Conservation (phyloP, 441 rosid genomes). For the Corymbia citriodora region DNA sequence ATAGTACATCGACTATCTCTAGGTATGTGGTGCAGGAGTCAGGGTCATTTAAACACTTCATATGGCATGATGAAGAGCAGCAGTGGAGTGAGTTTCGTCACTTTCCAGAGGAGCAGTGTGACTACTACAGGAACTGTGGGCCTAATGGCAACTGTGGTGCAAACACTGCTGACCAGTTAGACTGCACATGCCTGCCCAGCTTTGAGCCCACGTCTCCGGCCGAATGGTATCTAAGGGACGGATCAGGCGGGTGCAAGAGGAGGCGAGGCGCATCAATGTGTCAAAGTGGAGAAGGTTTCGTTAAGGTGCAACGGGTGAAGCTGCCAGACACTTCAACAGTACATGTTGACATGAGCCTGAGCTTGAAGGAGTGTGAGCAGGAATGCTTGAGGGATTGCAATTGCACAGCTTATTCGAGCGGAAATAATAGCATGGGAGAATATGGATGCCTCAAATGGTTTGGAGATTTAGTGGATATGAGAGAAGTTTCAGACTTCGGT, state of each 20-base stretch:
- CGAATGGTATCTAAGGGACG: not conserved
- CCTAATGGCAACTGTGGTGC: not conserved
- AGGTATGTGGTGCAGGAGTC: slow-evolving; percentile 16
- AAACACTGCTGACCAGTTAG: not conserved
- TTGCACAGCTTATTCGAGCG: slow-evolving; percentile 53
- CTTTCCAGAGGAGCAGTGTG: slow-evolving; percentile 53
- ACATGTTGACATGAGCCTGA: slow-evolving; percentile 37
- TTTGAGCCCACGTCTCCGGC: not conserved
- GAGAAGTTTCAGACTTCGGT: slow-evolving; percentile 25
- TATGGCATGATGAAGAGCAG: slow-evolving; percentile 32
- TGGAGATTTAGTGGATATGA: slow-evolving; percentile 40
- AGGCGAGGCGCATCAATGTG: not conserved
- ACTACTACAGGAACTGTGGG: slow-evolving; percentile 46
- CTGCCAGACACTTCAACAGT: slow-evolving; percentile 47
- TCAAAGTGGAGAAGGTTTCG: not conserved
- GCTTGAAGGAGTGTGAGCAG: slow-evolving; percentile 34
- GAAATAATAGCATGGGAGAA: slow-evolving; percentile 24
- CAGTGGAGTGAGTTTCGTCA: slow-evolving; percentile 36
- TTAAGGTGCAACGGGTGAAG: slow-evolving; percentile 21
- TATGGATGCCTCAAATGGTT: slow-evolving; percentile 60
- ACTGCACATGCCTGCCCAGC: not conserved
- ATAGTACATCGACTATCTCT: slow-evolving; percentile 7
- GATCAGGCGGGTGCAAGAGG: not conserved
- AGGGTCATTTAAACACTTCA: slow-evolving; percentile 9
- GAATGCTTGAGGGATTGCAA: slow-evolving; percentile 54